A percentile compares a stretch with the other conserved stretches of the same genome.
phyloP scores from a whole-genome alignment of 2,329 filamentous ascomycete genomes.

The Xylariaceae sp. region DNA sequence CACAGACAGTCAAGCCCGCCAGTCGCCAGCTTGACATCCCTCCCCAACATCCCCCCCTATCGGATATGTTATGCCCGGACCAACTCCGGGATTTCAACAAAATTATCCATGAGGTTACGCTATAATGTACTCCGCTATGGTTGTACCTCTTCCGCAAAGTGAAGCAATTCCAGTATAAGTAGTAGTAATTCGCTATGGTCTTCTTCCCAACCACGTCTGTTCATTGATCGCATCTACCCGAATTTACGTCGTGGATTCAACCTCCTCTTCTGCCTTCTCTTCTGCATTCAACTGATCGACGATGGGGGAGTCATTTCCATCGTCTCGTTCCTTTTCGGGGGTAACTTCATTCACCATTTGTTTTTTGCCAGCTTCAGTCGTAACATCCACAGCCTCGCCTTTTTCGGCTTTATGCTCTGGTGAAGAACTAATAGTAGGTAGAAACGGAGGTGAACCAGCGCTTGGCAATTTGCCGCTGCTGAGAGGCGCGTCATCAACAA shows the following conservation, averaged over 20 bases:
- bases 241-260: background rate
- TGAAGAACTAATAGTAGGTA: slow-evolving; percentile 1
- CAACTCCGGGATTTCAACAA: background rate
- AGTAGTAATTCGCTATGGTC: too few species aligned
- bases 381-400: slow-evolving; percentile 7
- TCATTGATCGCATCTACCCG: background rate
- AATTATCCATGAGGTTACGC: background rate
- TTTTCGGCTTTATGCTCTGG: slow-evolving; percentile 15
- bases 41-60: background rate
- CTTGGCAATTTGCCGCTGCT: background rate
- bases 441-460: background rate
- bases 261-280: background rate
- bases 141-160: background rate
- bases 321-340: background rate
- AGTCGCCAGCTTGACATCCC: background rate
- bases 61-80: background rate
- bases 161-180: background rate
- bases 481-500: background rate
- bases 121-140: background rate
- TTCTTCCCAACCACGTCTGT: background rate
- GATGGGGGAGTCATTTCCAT: background rate
- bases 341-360: background rate
- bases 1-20: background rate
- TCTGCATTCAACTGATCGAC: background rate
- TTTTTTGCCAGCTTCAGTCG: slow-evolving; percentile 13